Evolutionary conservation across 1,139 yeast genomes (phyloP).

Genomic region (Meyerozyma elateridarum): DNA sequence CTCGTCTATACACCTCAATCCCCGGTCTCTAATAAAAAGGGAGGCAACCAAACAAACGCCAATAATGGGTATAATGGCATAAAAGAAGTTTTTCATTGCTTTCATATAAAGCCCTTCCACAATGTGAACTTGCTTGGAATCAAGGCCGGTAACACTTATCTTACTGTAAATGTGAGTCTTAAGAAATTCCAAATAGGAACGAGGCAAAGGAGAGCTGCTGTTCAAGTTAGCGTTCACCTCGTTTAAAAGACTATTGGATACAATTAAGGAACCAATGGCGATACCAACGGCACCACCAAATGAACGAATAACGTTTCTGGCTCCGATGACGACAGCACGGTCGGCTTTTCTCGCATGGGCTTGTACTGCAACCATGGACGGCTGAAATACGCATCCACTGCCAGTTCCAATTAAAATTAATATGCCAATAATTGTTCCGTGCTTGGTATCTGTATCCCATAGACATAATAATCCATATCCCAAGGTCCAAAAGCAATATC

Average conservation of each 20-base stretch:
- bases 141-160: conserved; percentile 11
- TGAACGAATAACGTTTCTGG: conserved; percentile 18
- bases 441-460: conserved; percentile 12
- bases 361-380: conserved; percentile 22
- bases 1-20: conserved; percentile 18
- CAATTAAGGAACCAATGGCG: conserved; percentile 16
- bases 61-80: conserved; percentile 15
- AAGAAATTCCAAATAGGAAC: conserved; percentile 11
- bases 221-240: conserved; percentile 10
- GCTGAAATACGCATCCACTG: conserved; percentile 20
- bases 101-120: conserved; percentile 16
- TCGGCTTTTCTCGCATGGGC: conserved; percentile 18
- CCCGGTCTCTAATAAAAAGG: conserved; percentile 15
- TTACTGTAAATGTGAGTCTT: conserved; percentile 13
- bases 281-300: conserved; percentile 22
- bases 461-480: conserved; percentile 14
- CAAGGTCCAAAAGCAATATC: conserved; percentile 15
- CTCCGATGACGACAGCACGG: conserved; percentile 19
- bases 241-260: conserved; percentile 15
- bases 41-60: conserved; percentile 14
- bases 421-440: conserved; percentile 14
- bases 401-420: conserved; percentile 17
- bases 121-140: conserved; percentile 10
- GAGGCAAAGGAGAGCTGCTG: conserved; percentile 8
- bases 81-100: conserved; percentile 15